Conservation (phyloP, 768 basidiomycete species). For the Fomitopsis pulvina region DNA sequence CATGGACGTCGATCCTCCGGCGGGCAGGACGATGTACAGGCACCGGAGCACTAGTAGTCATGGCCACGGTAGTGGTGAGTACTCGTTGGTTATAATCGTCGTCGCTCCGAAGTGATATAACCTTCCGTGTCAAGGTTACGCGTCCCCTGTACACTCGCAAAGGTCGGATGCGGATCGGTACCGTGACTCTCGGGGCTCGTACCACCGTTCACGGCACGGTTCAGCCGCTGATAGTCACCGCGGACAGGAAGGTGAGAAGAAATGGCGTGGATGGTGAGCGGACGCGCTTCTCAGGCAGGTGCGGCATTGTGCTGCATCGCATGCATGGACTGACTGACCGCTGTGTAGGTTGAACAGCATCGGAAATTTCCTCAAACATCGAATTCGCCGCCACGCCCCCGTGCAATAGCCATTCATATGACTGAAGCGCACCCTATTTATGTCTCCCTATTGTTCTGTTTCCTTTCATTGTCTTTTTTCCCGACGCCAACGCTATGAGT, state of each 20-base stretch:
- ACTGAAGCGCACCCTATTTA: neutral
- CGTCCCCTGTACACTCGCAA: neutral
- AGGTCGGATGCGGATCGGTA: neutral
- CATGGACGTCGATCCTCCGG: neutral
- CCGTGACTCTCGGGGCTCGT: neutral
- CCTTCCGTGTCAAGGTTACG: neutral
- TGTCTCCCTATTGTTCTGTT: neutral
- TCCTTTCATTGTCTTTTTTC: too few species aligned
- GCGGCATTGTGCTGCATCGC: neutral
- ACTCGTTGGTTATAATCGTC: neutral
- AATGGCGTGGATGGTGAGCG: constrained; percentile 7
- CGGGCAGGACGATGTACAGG: neutral
- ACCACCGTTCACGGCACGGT: too few species aligned
- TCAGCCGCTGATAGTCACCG: too few species aligned
- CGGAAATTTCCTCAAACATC: neutral
- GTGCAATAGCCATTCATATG: neutral
- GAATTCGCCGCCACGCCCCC: neutral
- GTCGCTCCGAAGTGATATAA: neutral
- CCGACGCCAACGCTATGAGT: too few species aligned
- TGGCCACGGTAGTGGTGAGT: neutral
- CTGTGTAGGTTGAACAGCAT: neutral
- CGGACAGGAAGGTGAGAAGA: neutral
- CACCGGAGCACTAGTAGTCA: neutral
- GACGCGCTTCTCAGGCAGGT: neutral
- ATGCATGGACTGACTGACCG: neutral